Percentiles rank a stretch among this genome's conserved stretches.
Conservation (phyloP, 2,329 filamentous ascomycete species). For the Emmonsia crescens region DNA sequence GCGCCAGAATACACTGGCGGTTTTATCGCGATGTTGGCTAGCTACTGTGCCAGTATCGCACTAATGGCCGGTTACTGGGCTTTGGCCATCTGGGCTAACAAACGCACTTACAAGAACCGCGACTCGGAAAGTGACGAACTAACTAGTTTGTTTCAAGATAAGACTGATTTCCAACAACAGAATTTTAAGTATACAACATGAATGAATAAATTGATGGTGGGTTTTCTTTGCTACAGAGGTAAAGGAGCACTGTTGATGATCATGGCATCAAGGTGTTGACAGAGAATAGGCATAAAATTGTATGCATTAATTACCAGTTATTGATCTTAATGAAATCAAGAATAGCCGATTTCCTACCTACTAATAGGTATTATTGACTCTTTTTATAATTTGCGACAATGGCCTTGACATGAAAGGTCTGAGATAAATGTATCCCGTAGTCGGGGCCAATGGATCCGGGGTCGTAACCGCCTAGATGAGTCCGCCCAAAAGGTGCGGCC, state of each 20-base stretch:
- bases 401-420: no score
- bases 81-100: conserved; percentile 15
- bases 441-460: no score
- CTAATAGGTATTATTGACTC: background rate
- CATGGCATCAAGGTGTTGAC: background rate
- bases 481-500: no score
- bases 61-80: conserved; percentile 25
- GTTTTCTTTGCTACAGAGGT: background rate
- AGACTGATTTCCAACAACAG: conserved; percentile 19
- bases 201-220: background rate
- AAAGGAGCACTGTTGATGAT: background rate
- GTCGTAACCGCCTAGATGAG: no score
- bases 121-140: conserved; percentile 7
- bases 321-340: background rate
- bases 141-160: conserved; percentile 14
- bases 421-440: no score
- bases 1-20: conserved; percentile 31
- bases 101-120: conserved; percentile 6
- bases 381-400: no score
- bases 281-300: background rate
- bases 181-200: conserved; percentile 20
- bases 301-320: no score
- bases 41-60: conserved; percentile 25
- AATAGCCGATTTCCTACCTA: background rate
- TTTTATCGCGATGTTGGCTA: conserved; percentile 27